These are phyloP conservation scores for Vitis hybrid DNA, from an alignment of 177 flowering plant species.

Conservation along the genomic window DNA sequence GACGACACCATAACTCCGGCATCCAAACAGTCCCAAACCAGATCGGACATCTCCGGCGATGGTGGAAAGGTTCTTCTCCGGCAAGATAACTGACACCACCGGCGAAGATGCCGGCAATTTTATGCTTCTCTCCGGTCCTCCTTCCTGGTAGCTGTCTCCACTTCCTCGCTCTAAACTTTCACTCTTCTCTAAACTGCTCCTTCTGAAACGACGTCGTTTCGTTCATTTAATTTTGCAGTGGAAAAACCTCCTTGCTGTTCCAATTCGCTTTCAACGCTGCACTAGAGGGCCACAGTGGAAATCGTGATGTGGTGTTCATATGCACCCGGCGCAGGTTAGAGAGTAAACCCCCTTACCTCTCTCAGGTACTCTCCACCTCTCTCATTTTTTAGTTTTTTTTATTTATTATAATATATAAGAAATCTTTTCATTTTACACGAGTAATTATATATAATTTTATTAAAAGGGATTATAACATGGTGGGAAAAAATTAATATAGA, in stretches of 20 bases:
- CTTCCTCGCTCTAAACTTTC: not conserved
- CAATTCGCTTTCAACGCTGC: constrained; percentile 80
- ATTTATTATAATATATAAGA: no score
- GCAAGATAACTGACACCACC: constrained; percentile 11
- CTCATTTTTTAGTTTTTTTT: not conserved
- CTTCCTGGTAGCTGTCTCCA: constrained; percentile 40
- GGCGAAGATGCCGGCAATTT: constrained; percentile 11
- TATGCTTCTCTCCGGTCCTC: constrained; percentile 73
- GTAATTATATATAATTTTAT: no score
- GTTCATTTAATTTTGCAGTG: constrained; percentile 37
- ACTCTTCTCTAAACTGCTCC: not conserved
- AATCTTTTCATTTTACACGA: no score
- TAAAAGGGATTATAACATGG: no score
- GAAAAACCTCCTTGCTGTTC: constrained; percentile 91
- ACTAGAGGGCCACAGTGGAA: constrained; percentile 1
- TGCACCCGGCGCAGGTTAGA: constrained; percentile 69
- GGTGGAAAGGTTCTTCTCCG: constrained; percentile 53
- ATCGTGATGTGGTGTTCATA: constrained; percentile 57
- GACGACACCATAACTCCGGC: no score
- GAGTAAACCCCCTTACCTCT: constrained; percentile 71
- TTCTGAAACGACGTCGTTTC: not conserved
- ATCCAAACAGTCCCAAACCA: no score
- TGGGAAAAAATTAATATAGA: no score
- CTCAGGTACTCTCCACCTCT: constrained; percentile 44
- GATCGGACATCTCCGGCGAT: constrained; percentile 7